Percentiles rank a stretch among this genome's conserved stretches.
phyloP scores from a whole-genome alignment of 2,329 filamentous ascomycete genomes.

The Atkinsonella hypoxylon region DNA sequence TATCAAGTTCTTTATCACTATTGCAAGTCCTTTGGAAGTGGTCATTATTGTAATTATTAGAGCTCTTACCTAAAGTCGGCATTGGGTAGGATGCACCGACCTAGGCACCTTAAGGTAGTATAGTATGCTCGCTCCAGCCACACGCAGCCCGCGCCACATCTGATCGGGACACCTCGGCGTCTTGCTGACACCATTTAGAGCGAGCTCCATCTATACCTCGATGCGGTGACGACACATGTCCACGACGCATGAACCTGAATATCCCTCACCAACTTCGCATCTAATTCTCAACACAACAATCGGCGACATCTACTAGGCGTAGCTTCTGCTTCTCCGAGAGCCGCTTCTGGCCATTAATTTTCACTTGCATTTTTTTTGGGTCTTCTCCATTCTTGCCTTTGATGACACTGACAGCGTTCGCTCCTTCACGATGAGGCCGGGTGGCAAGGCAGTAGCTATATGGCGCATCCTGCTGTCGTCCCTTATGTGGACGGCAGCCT shows the following conservation, averaged over 20 bases:
- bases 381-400: constrained; percentile 15
- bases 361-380: background rate
- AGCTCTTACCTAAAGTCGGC: too few relatives aligned
- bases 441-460: constrained; percentile 34
- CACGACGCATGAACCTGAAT: background rate
- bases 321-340: background rate
- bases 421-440: constrained; percentile 40
- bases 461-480: constrained; percentile 41
- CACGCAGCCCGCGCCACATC: constrained; percentile 2
- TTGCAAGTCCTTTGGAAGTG: too few relatives aligned
- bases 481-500: constrained; percentile 25
- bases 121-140: background rate
- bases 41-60: too few relatives aligned
- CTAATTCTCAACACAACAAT: background rate
- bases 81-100: too few relatives aligned
- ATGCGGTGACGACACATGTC: constrained; percentile 2
- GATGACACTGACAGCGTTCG: constrained; percentile 26
- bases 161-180: background rate
- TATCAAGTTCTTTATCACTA: too few relatives aligned
- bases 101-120: too few relatives aligned
- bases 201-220: background rate
- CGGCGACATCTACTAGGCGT: background rate
- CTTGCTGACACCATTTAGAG: constrained; percentile 2
- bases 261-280: background rate
- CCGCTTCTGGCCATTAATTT: background rate